Conservation (phyloP, 2,329 filamentous ascomycete species). For the Myrmaecium sp. region DNA sequence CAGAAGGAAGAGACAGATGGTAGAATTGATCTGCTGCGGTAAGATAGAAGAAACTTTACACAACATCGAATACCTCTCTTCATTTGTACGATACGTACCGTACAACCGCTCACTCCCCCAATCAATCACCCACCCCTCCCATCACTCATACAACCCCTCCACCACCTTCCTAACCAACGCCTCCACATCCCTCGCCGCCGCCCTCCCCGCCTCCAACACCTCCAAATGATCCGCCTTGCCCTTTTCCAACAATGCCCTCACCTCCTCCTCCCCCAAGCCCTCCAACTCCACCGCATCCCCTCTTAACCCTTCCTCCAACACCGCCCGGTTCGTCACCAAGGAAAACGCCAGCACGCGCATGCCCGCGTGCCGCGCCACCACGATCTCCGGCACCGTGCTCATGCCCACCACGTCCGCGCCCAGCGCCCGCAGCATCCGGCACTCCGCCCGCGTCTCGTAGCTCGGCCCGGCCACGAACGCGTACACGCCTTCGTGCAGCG, state of each 20-base stretch:
- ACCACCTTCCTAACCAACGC: no score
- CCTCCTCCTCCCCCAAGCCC: conserved; percentile 29
- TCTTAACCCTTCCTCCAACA: conserved; percentile 39
- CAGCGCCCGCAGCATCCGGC: conserved; percentile 40
- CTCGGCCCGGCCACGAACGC: conserved; percentile 47
- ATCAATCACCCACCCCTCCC: no score
- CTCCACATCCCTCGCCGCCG: conserved; percentile 47
- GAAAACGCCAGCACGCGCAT: conserved; percentile 47
- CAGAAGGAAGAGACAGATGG: no score
- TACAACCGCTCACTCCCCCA: no score
- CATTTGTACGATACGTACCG: no score
- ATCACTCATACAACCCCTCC: no score
- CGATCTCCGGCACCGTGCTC: conserved; percentile 53
- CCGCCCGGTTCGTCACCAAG: conserved; percentile 47
- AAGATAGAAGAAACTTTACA: no score
- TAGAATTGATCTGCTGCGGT: no score
- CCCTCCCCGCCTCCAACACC: conserved; percentile 42
- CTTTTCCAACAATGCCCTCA: conserved; percentile 37
- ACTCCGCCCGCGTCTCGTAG: conserved; percentile 50
- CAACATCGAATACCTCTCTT: no score
- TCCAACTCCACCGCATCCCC: conserved; percentile 40
- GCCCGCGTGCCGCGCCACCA: conserved; percentile 47
- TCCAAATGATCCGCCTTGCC: conserved; percentile 49
- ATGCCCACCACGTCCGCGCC: conserved; percentile 56
- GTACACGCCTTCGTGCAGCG: conserved; percentile 50